These are phyloP conservation scores for Ciborinia camelliae DNA, from an alignment of 2,329 filamentous ascomycete genomes.

Conservation along the genomic window DNA sequence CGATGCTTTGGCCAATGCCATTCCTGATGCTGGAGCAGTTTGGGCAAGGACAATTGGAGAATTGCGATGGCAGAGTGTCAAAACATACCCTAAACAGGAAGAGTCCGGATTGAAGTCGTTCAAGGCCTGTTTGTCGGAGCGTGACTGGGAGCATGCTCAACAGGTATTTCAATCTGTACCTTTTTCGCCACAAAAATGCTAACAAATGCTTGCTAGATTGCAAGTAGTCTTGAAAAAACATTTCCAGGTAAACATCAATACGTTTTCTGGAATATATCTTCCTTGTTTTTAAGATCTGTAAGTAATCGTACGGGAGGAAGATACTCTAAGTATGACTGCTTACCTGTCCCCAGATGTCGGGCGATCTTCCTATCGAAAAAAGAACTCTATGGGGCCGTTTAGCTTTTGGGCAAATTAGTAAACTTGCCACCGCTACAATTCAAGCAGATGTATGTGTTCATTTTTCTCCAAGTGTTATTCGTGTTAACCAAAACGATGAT, in stretches of 20 bases:
- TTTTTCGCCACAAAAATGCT: background rate
- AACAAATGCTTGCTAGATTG: constrained; percentile 30
- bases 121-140: constrained; percentile 33
- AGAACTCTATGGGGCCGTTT: constrained; percentile 34
- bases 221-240: constrained; percentile 37
- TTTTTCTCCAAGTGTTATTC: background rate
- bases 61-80: constrained; percentile 35
- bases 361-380: constrained; percentile 31
- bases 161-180: constrained; percentile 28
- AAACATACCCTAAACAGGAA: constrained; percentile 35
- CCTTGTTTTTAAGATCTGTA: constrained; percentile 36
- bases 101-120: constrained; percentile 33
- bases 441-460: constrained; percentile 30
- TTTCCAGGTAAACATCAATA: constrained; percentile 36
- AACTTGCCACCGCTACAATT: constrained; percentile 35
- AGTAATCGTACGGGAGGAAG: constrained; percentile 11
- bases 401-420: constrained; percentile 33
- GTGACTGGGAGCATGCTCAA: constrained; percentile 38
- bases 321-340: constrained; percentile 13
- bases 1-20: constrained; percentile 30
- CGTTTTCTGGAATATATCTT: constrained; percentile 38
- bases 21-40: constrained; percentile 26
- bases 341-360: constrained; percentile 27
- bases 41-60: constrained; percentile 37
- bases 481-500: constrained; percentile 6